Evolutionary conservation across 148 eudicot species (phyloP).

Genomic region (Camellia lanceoleosa): DNA sequence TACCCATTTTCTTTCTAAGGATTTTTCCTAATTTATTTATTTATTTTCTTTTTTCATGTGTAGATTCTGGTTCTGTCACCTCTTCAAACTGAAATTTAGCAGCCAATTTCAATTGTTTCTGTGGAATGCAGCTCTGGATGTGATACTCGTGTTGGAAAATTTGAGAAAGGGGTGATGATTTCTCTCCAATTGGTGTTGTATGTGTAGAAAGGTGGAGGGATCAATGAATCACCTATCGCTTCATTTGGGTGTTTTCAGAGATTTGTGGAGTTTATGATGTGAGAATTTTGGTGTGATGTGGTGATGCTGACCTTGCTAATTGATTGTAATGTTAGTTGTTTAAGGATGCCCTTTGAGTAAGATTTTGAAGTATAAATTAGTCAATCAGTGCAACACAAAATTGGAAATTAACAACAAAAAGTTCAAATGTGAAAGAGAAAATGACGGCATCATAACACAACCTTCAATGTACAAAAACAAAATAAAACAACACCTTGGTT

Average conservation of each 20-base stretch:
- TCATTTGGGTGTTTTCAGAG: background rate
- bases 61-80: background rate
- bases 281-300: background rate
- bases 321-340: too few relatives aligned
- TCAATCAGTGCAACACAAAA: background rate
- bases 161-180: background rate
- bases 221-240: too few relatives aligned
- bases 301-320: background rate
- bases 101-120: background rate
- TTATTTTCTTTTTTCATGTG: background rate
- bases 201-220: background rate
- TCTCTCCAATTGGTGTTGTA: background rate
- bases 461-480: too few relatives aligned
- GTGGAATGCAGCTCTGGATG: background rate
- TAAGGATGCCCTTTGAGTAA: too few relatives aligned
- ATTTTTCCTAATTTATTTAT: background rate
- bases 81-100: background rate
- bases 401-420: background rate
- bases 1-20: background rate
- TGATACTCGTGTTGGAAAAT: background rate
- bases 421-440: constrained; percentile 1
- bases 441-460: background rate
- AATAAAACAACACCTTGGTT: background rate
- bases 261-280: background rate
- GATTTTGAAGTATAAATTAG: too few relatives aligned